A percentile compares a stretch with the other conserved stretches of the same genome.
Evolutionary conservation across 306 rosid species (phyloP).

Genomic region (Quercus alba): DNA sequence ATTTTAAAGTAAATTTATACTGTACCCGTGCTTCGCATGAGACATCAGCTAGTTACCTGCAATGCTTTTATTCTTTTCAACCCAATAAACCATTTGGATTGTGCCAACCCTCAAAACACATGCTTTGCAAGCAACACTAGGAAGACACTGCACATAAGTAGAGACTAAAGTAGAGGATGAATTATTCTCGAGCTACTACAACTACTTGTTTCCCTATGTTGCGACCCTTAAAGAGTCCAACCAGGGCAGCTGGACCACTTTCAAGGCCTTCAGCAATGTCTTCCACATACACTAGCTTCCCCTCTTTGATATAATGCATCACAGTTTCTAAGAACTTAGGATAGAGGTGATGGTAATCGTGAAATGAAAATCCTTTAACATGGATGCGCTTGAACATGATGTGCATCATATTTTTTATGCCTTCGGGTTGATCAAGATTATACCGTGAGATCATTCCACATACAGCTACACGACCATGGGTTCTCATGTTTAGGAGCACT

Average conservation of each 20-base stretch:
- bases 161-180: too few relatives aligned
- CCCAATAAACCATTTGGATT: too few relatives aligned
- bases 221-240: slow-evolving; percentile 1
- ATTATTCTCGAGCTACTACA: not conserved
- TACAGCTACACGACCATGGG: slow-evolving; percentile 10
- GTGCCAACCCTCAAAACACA: too few relatives aligned
- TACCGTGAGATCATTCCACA: slow-evolving; percentile 21
- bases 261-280: slow-evolving; percentile 19
- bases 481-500: slow-evolving; percentile 16
- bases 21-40: too few relatives aligned
- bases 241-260: slow-evolving; percentile 18
- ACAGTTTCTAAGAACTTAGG: slow-evolving; percentile 14
- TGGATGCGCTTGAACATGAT: slow-evolving; percentile 5
- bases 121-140: too few relatives aligned
- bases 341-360: slow-evolving; percentile 2
- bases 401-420: not conserved
- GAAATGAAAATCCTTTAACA: not conserved
- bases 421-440: slow-evolving; percentile 2
- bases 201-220: slow-evolving; percentile 9
- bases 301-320: not conserved
- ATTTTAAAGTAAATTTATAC: too few relatives aligned
- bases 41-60: too few relatives aligned
- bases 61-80: too few relatives aligned
- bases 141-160: too few relatives aligned
- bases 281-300: slow-evolving; percentile 13